Conservation (phyloP, 805 yeast genomes). For the Komagataella mondaviorum region DNA sequence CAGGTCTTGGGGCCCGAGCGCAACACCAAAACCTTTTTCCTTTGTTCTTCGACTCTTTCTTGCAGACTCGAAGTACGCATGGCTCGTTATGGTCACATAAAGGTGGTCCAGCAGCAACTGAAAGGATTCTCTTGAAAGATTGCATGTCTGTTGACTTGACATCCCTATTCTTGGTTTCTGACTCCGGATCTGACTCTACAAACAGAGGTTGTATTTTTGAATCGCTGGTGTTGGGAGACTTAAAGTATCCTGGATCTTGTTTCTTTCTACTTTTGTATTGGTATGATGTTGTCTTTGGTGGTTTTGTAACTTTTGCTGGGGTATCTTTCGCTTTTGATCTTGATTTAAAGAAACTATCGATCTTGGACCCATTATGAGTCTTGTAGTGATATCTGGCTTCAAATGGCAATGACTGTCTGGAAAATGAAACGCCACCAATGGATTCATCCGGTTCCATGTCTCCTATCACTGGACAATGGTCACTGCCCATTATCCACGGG, state of each 20-base stretch:
- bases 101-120: constrained; percentile 17
- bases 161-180: not conserved
- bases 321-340: not conserved
- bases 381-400: constrained; percentile 33
- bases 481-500: constrained; percentile 71
- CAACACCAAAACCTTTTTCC: constrained; percentile 48
- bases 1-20: constrained; percentile 15
- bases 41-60: constrained; percentile 18
- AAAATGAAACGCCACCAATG: not conserved
- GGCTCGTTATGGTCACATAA: constrained; percentile 31
- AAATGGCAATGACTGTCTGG: not conserved
- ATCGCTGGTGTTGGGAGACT: not conserved
- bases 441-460: not conserved
- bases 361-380: constrained; percentile 14
- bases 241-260: constrained; percentile 1
- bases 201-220: not conserved
- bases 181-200: not conserved
- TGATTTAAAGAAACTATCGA: constrained; percentile 15
- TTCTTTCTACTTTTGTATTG: constrained; percentile 2
- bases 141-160: constrained; percentile 4
- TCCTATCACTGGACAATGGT: constrained; percentile 71
- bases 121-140: constrained; percentile 11
- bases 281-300: not conserved
- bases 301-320: constrained; percentile 5
- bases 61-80: constrained; percentile 32